phyloP scores from a whole-genome alignment of 208 protist species.

The Crithidia thermophila region DNA sequence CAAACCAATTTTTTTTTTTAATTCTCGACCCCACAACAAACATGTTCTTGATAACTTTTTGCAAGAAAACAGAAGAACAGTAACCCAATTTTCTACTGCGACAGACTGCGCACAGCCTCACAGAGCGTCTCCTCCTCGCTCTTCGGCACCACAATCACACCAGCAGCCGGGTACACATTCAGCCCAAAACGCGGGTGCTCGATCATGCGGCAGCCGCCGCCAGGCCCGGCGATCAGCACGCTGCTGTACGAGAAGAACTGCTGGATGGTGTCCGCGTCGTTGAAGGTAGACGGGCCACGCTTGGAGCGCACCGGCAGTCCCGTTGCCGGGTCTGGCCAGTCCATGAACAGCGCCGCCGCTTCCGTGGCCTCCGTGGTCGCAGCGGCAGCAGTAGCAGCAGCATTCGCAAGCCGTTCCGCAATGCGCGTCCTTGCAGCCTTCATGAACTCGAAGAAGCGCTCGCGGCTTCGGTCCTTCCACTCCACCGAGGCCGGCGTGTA shows the following conservation, averaged over 20 bases:
- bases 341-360: constrained; percentile 31
- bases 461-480: constrained; percentile 56
- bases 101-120: constrained; percentile 19
- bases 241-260: constrained; percentile 50
- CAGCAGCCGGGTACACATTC: constrained; percentile 48
- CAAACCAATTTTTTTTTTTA: no score
- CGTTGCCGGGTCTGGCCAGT: constrained; percentile 58
- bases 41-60: no score
- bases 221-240: constrained; percentile 39
- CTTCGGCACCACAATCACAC: constrained; percentile 29
- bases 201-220: constrained; percentile 60
- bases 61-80: no score
- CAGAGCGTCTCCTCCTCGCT: constrained; percentile 18
- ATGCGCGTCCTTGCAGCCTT: constrained; percentile 10
- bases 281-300: constrained; percentile 37
- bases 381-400: no score
- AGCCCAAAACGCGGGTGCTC: constrained; percentile 47
- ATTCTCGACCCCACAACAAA: no score
- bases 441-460: constrained; percentile 53
- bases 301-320: constrained; percentile 40
- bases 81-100: constrained; percentile 3
- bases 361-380: background rate
- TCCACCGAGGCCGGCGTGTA: constrained; percentile 30
- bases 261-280: constrained; percentile 45
- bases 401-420: background rate